These are phyloP conservation scores for Begonia fuchsioides DNA, from an alignment of 306 rosid species.

Conservation along the genomic window DNA sequence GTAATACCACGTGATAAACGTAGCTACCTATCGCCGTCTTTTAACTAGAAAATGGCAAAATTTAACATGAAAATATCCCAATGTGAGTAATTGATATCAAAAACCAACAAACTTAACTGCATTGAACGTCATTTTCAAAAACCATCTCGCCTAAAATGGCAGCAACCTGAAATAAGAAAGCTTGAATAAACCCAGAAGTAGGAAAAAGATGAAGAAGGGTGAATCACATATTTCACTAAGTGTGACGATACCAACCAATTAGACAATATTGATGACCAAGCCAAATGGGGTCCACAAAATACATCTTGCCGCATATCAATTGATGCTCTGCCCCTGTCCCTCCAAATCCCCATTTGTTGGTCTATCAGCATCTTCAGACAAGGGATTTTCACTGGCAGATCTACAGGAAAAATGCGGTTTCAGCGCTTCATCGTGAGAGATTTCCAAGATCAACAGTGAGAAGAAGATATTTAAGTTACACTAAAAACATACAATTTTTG, in stretches of 20 bases:
- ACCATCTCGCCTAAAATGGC: conserved; percentile 52
- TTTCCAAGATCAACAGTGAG: neutral
- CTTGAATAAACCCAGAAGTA: conserved; percentile 32
- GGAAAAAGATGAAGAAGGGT: conserved; percentile 24
- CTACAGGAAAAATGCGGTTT: conserved; percentile 19
- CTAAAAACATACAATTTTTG: conserved; percentile 47
- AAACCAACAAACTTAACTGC: conserved; percentile 96
- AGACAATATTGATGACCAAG: conserved; percentile 28
- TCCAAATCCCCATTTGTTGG: conserved; percentile 31
- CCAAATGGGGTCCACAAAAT: conserved; percentile 18
- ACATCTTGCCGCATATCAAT: conserved; percentile 21
- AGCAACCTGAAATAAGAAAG: conserved; percentile 76
- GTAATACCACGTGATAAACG: conserved; percentile 21
- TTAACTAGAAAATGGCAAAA: conserved; percentile 13
- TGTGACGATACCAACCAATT: conserved; percentile 33
- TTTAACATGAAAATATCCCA: conserved; percentile 31
- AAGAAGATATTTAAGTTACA: conserved; percentile 8
- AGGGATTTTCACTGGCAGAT: conserved; percentile 43
- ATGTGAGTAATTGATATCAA: conserved; percentile 33
- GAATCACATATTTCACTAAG: conserved; percentile 28
- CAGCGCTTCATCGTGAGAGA: neutral
- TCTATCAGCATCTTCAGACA: conserved; percentile 51
- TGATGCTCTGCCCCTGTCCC: conserved; percentile 47
- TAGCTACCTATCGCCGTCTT: conserved; percentile 15
- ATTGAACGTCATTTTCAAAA: conserved; percentile 59